phyloP scores from a whole-genome alignment of 2,329 filamentous ascomycete species.

The Beauveria sp. region DNA sequence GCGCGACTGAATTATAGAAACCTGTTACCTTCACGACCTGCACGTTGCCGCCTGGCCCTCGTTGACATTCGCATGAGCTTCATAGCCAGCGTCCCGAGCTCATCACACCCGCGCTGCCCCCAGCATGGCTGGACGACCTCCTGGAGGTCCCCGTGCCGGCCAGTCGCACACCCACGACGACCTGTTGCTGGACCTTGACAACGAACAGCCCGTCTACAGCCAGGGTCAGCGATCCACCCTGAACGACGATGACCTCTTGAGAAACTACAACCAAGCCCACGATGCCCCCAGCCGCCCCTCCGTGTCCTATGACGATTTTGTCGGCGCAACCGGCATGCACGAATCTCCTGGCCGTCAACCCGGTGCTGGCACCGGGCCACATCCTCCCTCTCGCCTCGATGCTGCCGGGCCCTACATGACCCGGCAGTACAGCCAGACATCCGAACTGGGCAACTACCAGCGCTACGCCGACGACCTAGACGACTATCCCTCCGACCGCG shows the following conservation, averaged over 20 bases:
- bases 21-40: background rate
- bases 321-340: slow-evolving; percentile 52
- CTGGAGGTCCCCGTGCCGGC: slow-evolving; percentile 40
- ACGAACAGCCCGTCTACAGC: slow-evolving; percentile 64
- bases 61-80: slow-evolving; percentile 14
- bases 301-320: slow-evolving; percentile 90
- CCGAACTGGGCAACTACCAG: slow-evolving; percentile 79
- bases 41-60: background rate
- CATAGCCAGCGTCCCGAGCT: slow-evolving; percentile 21
- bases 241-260: slow-evolving; percentile 73
- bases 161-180: slow-evolving; percentile 42
- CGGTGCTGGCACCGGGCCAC: background rate
- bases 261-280: slow-evolving; percentile 64
- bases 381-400: slow-evolving; percentile 5
- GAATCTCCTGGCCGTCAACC: slow-evolving; percentile 11
- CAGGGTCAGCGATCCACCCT: slow-evolving; percentile 70
- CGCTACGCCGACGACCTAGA: slow-evolving; percentile 85
- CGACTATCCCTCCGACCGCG: slow-evolving; percentile 69
- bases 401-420: slow-evolving; percentile 36
- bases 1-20: background rate
- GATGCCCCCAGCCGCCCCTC: slow-evolving; percentile 67
- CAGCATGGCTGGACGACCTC: slow-evolving; percentile 55
- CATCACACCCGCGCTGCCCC: slow-evolving; percentile 29
- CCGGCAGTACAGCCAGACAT: slow-evolving; percentile 63
- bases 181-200: slow-evolving; percentile 68